Base-by-base conservation (phyloP, 768 basidiomycete species). In the Mycena crocata region DNA sequence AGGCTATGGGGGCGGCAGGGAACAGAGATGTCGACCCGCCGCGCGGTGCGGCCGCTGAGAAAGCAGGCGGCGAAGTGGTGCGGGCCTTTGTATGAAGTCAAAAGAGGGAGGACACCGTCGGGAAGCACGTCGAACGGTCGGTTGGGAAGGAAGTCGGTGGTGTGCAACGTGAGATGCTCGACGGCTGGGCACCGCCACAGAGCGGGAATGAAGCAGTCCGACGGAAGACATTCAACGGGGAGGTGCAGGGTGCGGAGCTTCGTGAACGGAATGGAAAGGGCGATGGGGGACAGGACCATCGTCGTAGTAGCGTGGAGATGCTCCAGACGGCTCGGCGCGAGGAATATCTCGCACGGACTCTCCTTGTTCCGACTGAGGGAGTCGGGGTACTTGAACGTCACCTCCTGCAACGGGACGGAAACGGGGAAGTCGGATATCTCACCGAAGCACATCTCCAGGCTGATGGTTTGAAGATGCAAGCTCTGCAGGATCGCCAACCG, bases 401-500 rank as follows among this genome's bases (percentile, higher is more conserved):
- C 62, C 17, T 55, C 44, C 21, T 45, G 51, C 14, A 63, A 26
- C 17, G 62, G 52, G 1, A 63, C 39, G 14, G 40, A 31, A 32
- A n/a, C 42, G 2, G 52, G 31, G 30, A 63, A 63, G 34, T 63
- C 62, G 42, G 17, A 12, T 7, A 63, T 46, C 3, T 63, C 44
- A 12, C 62, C 62, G 39, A 55, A 63, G 62, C 62, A 63, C 73
- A 45, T 78, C 74, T 28, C 79, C 4, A 82, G 58, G 77, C 77
- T 79, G 24, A 81, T 35, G n/a, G 67, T 71, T n/a, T 56, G 69
- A 34, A 81, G 64, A 6, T 69, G 69, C n/a, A 79, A 71, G 14
- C 66, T 65, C 26, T 73, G 72, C 6, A 81, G 68, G 24, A 68
- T 51, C 28, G 64, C 65, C 77, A 80, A 79, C 78, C 81, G 80